Evolutionary conservation across 2,329 filamentous ascomycete genomes (phyloP).

Genomic region (Cadophora malorum): DNA sequence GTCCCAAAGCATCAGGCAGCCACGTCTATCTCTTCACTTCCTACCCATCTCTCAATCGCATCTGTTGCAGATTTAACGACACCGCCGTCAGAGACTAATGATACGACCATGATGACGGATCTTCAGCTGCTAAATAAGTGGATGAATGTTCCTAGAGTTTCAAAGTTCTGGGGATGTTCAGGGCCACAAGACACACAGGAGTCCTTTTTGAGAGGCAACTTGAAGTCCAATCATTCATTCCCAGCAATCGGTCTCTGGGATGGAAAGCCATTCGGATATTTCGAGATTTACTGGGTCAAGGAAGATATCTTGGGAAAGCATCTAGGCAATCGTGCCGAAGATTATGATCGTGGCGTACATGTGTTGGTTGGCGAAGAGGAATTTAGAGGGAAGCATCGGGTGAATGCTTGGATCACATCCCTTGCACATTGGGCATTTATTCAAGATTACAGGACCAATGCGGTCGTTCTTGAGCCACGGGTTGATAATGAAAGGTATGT

Average conservation of each 20-base stretch:
- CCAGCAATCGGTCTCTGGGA: constrained; percentile 95
- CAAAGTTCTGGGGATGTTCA: constrained; percentile 81
- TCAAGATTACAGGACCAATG: constrained; percentile 80
- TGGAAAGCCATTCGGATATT: constrained; percentile 93
- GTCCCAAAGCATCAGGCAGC: constrained; percentile 41
- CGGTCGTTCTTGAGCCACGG: constrained; percentile 84
- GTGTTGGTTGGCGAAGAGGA: constrained; percentile 91
- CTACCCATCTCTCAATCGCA: constrained; percentile 46
- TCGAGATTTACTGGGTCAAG: constrained; percentile 98
- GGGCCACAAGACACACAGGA: constrained; percentile 63
- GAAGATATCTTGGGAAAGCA: constrained; percentile 81
- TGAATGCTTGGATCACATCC: constrained; percentile 82
- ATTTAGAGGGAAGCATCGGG: constrained; percentile 78
- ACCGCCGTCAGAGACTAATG: constrained; percentile 45
- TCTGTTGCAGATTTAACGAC: constrained; percentile 49
- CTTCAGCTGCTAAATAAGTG: constrained; percentile 78
- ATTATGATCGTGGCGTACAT: constrained; percentile 90
- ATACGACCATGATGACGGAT: constrained; percentile 54
- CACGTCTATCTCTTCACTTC: constrained; percentile 41
- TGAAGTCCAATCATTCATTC: constrained; percentile 78
- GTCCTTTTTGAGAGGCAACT: constrained; percentile 69
- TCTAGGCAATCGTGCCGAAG: constrained; percentile 69
- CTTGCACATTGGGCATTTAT: constrained; percentile 86
- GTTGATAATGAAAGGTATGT: constrained; percentile 88
- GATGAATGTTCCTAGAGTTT: constrained; percentile 87